These are phyloP conservation scores for Cyclocybe cylindracea DNA, from an alignment of 768 basidiomycete species.

Conservation along the genomic window DNA sequence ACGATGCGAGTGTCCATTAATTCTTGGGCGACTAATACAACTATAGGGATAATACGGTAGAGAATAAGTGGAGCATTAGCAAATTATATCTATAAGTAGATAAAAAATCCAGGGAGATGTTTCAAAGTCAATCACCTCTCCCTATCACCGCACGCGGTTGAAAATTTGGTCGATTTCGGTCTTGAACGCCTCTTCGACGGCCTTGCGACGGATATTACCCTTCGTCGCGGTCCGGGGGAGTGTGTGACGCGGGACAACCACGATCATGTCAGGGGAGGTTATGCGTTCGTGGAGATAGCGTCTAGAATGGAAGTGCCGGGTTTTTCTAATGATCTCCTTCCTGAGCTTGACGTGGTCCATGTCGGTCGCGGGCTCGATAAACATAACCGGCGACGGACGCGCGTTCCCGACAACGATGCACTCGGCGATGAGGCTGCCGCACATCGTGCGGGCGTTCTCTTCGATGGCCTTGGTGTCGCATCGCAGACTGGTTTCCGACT, in stretches of 20 bases:
- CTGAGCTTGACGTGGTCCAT: constrained; percentile 60
- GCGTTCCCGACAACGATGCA: constrained; percentile 80
- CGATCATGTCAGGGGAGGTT: constrained; percentile 59
- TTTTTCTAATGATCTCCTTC: constrained; percentile 73
- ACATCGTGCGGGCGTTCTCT: constrained; percentile 70
- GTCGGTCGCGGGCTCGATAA: constrained; percentile 63
- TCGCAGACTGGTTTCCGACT: constrained; percentile 74
- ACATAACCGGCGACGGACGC: constrained; percentile 74
- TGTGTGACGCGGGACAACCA: constrained; percentile 64
- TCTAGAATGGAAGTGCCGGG: constrained; percentile 69
- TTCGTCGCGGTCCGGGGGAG: constrained; percentile 80
- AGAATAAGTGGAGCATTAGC: neutral
- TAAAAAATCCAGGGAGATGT: neutral
- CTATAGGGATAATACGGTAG: neutral
- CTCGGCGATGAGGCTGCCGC: constrained; percentile 63
- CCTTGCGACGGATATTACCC: constrained; percentile 77
- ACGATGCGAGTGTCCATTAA: neutral
- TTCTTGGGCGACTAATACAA: neutral
- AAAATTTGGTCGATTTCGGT: constrained; percentile 61
- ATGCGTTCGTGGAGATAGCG: constrained; percentile 83
- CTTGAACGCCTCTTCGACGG: constrained; percentile 69
- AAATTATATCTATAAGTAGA: neutral
- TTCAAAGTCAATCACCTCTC: constrained; percentile 2
- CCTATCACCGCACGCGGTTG: constrained; percentile 11
- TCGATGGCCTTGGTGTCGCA: constrained; percentile 85